Conservation (phyloP, 257 asterid genomes). For the Plantago major region DNA sequence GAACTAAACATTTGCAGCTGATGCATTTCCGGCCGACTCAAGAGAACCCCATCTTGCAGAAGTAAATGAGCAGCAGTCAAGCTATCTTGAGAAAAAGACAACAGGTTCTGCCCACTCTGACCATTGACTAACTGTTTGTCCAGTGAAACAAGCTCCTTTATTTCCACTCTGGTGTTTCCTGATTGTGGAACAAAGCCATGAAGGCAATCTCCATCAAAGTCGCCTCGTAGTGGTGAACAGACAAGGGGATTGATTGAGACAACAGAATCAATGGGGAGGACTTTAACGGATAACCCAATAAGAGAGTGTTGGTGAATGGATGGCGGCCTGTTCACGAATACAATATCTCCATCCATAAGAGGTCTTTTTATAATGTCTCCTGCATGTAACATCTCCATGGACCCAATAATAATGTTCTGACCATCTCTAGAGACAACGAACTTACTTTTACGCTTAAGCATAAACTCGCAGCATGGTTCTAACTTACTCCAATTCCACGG, state of each 20-base stretch:
- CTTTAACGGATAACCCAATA: constrained; percentile 66
- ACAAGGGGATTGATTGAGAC: constrained; percentile 75
- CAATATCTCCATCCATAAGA: constrained; percentile 73
- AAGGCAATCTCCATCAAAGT: constrained; percentile 95
- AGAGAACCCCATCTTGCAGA: constrained; percentile 58
- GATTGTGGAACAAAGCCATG: constrained; percentile 96
- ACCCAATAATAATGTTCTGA: constrained; percentile 35
- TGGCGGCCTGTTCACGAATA: constrained; percentile 88
- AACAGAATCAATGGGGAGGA: constrained; percentile 60
- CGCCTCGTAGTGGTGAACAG: constrained; percentile 90
- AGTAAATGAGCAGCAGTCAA: constrained; percentile 77
- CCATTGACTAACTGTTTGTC: constrained; percentile 64
- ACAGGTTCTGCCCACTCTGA: constrained; percentile 74
- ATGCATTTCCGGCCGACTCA: constrained; percentile 66
- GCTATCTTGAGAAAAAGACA: constrained; percentile 83
- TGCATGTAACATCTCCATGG: constrained; percentile 48
- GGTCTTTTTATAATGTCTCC: constrained; percentile 82
- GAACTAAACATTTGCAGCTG: constrained; percentile 84
- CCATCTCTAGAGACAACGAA: constrained; percentile 55
- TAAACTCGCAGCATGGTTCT: constrained; percentile 42
- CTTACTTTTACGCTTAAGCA: constrained; percentile 48
- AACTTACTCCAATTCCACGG: constrained; percentile 63
- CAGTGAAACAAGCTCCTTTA: constrained; percentile 69
- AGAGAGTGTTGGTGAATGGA: constrained; percentile 95
- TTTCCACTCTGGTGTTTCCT: constrained; percentile 64